phyloP scores from a whole-genome alignment of 2,329 filamentous ascomycete species.

The Zelopaecilomyces penicillatus region DNA sequence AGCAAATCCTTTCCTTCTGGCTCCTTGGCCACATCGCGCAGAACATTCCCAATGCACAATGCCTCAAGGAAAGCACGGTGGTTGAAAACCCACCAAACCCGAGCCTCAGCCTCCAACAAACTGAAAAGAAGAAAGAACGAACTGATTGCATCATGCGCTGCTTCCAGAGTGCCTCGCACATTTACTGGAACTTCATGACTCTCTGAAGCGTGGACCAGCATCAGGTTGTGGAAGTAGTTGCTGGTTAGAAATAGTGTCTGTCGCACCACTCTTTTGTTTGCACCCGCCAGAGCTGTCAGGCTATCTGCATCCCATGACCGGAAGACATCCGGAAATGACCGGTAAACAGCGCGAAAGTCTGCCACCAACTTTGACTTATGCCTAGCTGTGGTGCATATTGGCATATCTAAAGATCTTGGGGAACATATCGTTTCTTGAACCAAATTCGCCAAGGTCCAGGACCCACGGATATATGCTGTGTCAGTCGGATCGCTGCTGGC shows the following conservation, averaged over 20 bases:
- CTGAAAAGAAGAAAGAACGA: slow-evolving; percentile 67
- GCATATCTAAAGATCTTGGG: slow-evolving; percentile 63
- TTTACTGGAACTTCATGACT: slow-evolving; percentile 57
- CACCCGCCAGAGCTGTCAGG: slow-evolving; percentile 47
- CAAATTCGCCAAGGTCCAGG: slow-evolving; percentile 71
- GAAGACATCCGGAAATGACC: slow-evolving; percentile 63
- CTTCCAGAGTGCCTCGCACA: slow-evolving; percentile 61
- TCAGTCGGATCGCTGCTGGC: slow-evolving; percentile 56
- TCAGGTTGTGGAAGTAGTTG: slow-evolving; percentile 76
- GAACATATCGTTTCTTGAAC: slow-evolving; percentile 71
- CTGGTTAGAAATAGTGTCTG: slow-evolving; percentile 73
- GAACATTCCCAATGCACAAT: slow-evolving; percentile 54
- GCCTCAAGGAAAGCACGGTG: slow-evolving; percentile 73
- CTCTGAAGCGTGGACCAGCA: slow-evolving; percentile 68
- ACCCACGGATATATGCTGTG: slow-evolving; percentile 63
- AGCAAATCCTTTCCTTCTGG: slow-evolving; percentile 37
- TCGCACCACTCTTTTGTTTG: slow-evolving; percentile 57
- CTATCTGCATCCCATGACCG: slow-evolving; percentile 57
- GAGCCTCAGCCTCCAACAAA: slow-evolving; percentile 61
- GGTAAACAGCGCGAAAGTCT: slow-evolving; percentile 62
- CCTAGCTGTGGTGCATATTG: slow-evolving; percentile 58
- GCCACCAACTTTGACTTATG: slow-evolving; percentile 63
- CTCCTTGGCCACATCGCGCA: slow-evolving; percentile 43
- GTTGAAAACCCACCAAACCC: slow-evolving; percentile 80
- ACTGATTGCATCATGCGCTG: slow-evolving; percentile 65